Evolutionary conservation across 495 filamentous ascomycete species (phyloP).

Genomic region (Xylaria flabelliformis): DNA sequence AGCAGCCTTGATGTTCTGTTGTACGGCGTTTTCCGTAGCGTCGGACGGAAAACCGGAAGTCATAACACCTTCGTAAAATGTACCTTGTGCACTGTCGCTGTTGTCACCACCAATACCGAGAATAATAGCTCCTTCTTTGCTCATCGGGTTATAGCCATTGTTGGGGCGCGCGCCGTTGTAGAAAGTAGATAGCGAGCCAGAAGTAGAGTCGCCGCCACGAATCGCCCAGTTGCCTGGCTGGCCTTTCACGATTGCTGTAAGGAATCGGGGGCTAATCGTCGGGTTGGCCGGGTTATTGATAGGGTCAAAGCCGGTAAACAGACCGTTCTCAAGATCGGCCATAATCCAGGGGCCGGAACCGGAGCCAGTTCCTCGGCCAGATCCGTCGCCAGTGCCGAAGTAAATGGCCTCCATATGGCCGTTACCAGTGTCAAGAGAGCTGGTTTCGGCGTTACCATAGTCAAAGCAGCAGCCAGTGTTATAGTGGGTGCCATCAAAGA

Average conservation of each 20-base stretch:
- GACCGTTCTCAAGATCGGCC: conserved; percentile 65
- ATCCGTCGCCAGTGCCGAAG: conserved; percentile 51
- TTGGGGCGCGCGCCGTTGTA: conserved; percentile 58
- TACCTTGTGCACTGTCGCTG: conserved; percentile 60
- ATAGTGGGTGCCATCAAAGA: conserved; percentile 65
- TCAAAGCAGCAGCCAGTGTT: conserved; percentile 65
- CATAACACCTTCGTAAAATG: conserved; percentile 68
- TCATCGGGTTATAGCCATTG: conserved; percentile 63
- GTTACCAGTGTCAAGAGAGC: conserved; percentile 57
- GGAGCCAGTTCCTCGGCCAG: conserved; percentile 56
- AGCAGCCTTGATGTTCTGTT: conserved; percentile 63
- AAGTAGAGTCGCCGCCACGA: conserved; percentile 58
- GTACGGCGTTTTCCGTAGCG: conserved; percentile 59
- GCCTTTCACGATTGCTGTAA: conserved; percentile 60
- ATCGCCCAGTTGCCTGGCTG: conserved; percentile 59
- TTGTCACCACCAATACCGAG: conserved; percentile 59
- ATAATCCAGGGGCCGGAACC: conserved; percentile 65
- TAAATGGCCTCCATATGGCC: conserved; percentile 69
- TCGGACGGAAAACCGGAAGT: conserved; percentile 63
- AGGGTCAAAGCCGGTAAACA: conserved; percentile 58
- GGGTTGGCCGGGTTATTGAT: conserved; percentile 52
- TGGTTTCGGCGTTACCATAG: conserved; percentile 66
- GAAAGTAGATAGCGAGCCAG: conserved; percentile 59
- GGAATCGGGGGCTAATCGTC: conserved; percentile 56
- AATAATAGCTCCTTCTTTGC: conserved; percentile 64